Percentiles rank a stretch among this genome's conserved stretches.
phyloP scores from a whole-genome alignment of 257 asterid species.

The Nicotiana tabacum region DNA sequence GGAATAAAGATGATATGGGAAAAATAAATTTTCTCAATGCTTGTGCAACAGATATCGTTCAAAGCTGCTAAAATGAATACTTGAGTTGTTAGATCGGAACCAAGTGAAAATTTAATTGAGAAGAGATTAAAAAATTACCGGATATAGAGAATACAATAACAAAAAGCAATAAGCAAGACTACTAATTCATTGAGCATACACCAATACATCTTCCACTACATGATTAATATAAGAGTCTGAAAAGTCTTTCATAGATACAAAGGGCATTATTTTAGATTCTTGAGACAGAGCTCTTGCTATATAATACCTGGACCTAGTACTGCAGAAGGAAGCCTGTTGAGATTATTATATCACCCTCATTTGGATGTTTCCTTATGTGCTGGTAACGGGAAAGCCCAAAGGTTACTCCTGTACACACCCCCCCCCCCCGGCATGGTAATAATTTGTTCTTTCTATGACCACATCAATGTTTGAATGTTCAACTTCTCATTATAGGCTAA shows the following conservation, averaged over 20 bases:
- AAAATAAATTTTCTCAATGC: neutral
- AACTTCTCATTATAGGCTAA: neutral
- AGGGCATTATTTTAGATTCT: neutral
- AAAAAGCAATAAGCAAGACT: neutral
- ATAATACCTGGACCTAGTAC: neutral
- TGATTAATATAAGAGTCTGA: neutral
- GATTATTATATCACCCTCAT: neutral
- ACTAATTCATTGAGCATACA: neutral
- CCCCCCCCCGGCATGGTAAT: neutral
- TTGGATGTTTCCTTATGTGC: neutral
- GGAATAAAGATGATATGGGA: neutral
- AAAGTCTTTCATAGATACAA: neutral
- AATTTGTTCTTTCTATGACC: neutral
- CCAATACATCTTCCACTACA: neutral
- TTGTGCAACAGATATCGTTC: neutral
- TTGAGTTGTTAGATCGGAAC: too few relatives aligned
- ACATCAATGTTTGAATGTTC: neutral
- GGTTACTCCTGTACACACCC: neutral
- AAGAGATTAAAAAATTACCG: neutral
- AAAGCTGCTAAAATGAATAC: neutral
- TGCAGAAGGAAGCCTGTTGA: neutral
- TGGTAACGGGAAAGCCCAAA: neutral
- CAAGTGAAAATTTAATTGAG: too few relatives aligned
- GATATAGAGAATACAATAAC: neutral
- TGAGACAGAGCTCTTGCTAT: neutral